Percentiles rank a stretch among this genome's conserved stretches.
phyloP scores from a whole-genome alignment of 495 filamentous ascomycete species.

The Paragyromitra xinjiangensis region DNA sequence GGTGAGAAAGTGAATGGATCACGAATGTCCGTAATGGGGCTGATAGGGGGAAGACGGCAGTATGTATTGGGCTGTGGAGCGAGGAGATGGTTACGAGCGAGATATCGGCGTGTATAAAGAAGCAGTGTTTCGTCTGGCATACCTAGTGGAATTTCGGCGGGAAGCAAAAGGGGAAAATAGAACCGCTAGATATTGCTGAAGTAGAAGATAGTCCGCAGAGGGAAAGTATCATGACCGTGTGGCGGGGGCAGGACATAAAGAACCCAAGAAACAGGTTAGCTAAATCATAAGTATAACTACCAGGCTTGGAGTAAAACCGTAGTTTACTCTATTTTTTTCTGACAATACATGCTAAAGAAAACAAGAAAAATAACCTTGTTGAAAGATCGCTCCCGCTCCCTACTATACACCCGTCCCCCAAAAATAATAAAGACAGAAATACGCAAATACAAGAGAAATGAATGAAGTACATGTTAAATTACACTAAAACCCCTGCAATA shows the following conservation, averaged over 20 bases:
- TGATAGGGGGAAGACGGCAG: slow-evolving; percentile 44
- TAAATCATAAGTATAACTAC: neutral
- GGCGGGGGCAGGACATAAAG: neutral
- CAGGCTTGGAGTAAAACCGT: neutral
- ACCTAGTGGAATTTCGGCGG: slow-evolving; percentile 24
- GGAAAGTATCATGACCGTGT: neutral
- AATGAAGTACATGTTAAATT: slow-evolving; percentile 18
- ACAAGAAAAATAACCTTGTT: slow-evolving; percentile 35
- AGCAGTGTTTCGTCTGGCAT: slow-evolving; percentile 38
- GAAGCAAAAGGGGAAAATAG: slow-evolving; percentile 29
- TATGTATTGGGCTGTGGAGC: slow-evolving; percentile 24
- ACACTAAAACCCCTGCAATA: slow-evolving; percentile 4
- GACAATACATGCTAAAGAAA: slow-evolving; percentile 28
- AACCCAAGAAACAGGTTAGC: neutral
- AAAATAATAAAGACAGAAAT: slow-evolving; percentile 17
- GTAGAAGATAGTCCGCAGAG: neutral
- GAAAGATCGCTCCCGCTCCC: slow-evolving; percentile 32
- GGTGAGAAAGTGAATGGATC: slow-evolving; percentile 48
- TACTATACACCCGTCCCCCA: slow-evolving; percentile 11
- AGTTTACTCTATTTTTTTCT: slow-evolving; percentile 21
- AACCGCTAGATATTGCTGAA: neutral
- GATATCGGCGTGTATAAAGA: slow-evolving; percentile 36
- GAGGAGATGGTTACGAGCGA: slow-evolving; percentile 32
- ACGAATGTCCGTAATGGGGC: slow-evolving; percentile 48
- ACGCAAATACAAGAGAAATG: neutral